A percentile compares a stretch with the other conserved stretches of the same genome.
Evolutionary conservation across 1,284 basidiomycete species (phyloP).

Genomic region (Anthracocystis setariae): DNA sequence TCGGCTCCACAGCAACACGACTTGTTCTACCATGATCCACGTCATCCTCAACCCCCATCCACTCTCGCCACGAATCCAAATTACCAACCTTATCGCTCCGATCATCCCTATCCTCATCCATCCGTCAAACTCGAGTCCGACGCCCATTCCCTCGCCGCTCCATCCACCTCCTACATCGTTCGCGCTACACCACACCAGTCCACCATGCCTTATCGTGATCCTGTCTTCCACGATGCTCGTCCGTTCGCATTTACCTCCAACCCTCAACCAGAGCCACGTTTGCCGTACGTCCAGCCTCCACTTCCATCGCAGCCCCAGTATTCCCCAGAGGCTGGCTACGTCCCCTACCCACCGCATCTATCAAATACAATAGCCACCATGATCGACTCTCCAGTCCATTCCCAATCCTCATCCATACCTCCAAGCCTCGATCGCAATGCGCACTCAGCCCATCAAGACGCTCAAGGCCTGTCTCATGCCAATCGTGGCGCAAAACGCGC

Average conservation of each 20-base stretch:
- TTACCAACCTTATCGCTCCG: constrained; percentile 11
- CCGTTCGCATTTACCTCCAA: constrained; percentile 15
- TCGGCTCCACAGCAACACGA: constrained; percentile 21
- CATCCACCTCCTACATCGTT: constrained; percentile 12
- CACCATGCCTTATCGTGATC: constrained; percentile 21
- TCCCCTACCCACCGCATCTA: constrained; percentile 16
- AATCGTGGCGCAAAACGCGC: constrained; percentile 18
- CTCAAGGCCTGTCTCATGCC: constrained; percentile 2
- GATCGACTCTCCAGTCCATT: constrained; percentile 13
- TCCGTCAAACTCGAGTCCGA: constrained; percentile 20
- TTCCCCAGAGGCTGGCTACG: constrained; percentile 14
- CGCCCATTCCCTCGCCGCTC: constrained; percentile 16
- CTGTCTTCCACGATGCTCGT: constrained; percentile 14
- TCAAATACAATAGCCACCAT: constrained; percentile 5
- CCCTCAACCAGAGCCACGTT: constrained; percentile 18
- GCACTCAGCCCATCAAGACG: constrained; percentile 8
- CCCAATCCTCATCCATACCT: constrained; percentile 1
- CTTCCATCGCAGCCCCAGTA: constrained; percentile 6
- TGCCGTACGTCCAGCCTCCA: constrained; percentile 12
- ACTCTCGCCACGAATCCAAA: constrained; percentile 14
- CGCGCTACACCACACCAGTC: constrained; percentile 14
- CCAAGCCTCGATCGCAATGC: constrained; percentile 4
- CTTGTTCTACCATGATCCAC: constrained; percentile 39
- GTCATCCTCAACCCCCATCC: constrained; percentile 17
- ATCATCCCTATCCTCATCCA: constrained; percentile 9